phyloP scores from a whole-genome alignment of 2,329 filamentous ascomycete genomes.

The Fusarium dimerum region DNA sequence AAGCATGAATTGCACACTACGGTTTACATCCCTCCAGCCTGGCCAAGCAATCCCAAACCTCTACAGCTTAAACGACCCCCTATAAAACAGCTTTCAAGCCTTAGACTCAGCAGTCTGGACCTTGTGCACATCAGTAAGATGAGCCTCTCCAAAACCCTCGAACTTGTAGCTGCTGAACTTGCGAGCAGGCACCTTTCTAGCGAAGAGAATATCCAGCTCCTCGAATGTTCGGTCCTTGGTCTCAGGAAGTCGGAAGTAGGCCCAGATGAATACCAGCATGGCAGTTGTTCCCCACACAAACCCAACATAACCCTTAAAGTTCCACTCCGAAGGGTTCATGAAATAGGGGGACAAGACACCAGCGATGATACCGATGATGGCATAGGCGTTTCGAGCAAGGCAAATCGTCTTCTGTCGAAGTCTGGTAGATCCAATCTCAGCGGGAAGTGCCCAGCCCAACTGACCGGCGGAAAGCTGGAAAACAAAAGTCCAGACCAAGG shows the following conservation, averaged over 20 bases:
- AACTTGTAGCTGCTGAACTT: slow-evolving; percentile 12
- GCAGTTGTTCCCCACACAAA: slow-evolving; percentile 32
- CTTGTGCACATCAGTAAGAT: background rate
- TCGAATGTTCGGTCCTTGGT: slow-evolving; percentile 52
- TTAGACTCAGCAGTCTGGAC: too few species aligned
- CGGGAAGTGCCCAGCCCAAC: slow-evolving; percentile 36
- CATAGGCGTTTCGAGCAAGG: slow-evolving; percentile 31
- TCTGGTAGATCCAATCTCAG: slow-evolving; percentile 34
- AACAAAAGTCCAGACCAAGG: slow-evolving; percentile 35
- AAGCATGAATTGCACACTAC: too few species aligned
- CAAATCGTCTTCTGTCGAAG: slow-evolving; percentile 36
- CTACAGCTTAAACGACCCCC: too few species aligned
- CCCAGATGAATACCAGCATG: slow-evolving; percentile 31
- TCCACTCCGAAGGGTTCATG: slow-evolving; percentile 40
- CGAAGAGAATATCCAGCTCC: slow-evolving; percentile 55
- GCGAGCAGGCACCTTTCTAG: slow-evolving; percentile 22
- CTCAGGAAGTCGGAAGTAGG: slow-evolving; percentile 53
- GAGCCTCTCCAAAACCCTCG: slow-evolving; percentile 3
- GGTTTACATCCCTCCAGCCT: too few species aligned
- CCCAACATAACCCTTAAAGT: slow-evolving; percentile 44
- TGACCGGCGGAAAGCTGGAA: slow-evolving; percentile 41
- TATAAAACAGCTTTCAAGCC: too few species aligned
- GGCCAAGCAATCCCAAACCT: too few species aligned
- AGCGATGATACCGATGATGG: slow-evolving; percentile 21
- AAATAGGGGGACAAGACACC: slow-evolving; percentile 35